phyloP scores from a whole-genome alignment of 495 filamentous ascomycete species.

The Aspergillus incahuasiensis region DNA sequence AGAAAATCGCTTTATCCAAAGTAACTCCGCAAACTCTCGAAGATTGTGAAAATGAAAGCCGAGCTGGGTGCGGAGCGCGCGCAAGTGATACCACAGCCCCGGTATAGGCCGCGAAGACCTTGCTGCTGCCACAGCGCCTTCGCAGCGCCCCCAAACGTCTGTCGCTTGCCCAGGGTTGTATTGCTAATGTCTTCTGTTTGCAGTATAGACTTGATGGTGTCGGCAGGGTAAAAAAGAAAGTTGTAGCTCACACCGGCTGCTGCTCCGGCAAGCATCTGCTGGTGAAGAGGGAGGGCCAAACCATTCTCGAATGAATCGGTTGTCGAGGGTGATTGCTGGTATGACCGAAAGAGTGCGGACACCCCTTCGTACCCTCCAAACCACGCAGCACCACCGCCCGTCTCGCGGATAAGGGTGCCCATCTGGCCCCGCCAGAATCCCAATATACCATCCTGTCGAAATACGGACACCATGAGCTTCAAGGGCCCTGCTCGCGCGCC shows the following conservation, averaged over 20 bases:
- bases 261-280: conserved; percentile 86
- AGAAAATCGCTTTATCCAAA: conserved; percentile 39
- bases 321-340: conserved; percentile 21
- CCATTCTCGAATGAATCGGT: conserved; percentile 2
- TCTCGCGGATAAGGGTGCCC: conserved; percentile 90
- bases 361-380: conserved; percentile 89
- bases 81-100: conserved; percentile 93
- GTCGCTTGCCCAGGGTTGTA: conserved; percentile 30
- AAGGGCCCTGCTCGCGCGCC: conserved; percentile 46
- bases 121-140: conserved; percentile 71
- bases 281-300: conserved; percentile 49
- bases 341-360: conserved; percentile 56
- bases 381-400: conserved; percentile 90
- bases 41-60: conserved; percentile 95
- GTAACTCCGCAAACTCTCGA: conserved; percentile 71
- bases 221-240: conserved; percentile 93
- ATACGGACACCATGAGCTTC: conserved; percentile 67
- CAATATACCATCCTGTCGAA: conserved; percentile 68
- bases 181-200: conserved; percentile 72
- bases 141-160: conserved; percentile 65
- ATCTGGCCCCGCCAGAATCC: conserved; percentile 96
- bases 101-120: conserved; percentile 79
- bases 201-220: conserved; percentile 95
- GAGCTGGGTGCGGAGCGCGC: conserved; percentile 82
- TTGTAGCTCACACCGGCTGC: conserved; percentile 90